These are phyloP conservation scores for Heliamphora pulchella DNA, from an alignment of 179 eudicot species.

Conservation along the genomic window DNA sequence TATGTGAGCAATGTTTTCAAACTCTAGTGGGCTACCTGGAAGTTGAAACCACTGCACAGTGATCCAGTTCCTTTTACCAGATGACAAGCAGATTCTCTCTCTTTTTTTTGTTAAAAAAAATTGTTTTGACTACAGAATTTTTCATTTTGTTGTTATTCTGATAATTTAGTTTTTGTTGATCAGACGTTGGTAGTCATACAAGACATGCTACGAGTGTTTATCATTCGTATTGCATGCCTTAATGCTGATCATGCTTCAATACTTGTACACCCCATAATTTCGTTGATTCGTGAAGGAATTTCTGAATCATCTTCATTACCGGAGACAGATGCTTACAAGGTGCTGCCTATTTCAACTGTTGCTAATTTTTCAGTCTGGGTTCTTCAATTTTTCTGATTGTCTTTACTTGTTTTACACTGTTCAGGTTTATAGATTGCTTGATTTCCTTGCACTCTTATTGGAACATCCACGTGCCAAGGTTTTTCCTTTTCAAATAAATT, in stretches of 20 bases:
- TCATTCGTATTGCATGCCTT: constrained; percentile 68
- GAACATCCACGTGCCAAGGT: constrained; percentile 97
- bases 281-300: constrained; percentile 47
- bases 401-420: constrained; percentile 16
- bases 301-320: constrained; percentile 39
- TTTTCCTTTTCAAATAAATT: background rate
- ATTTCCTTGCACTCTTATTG: constrained; percentile 57
- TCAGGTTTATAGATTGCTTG: constrained; percentile 68
- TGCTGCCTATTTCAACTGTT: constrained; percentile 19
- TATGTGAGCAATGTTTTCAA: background rate
- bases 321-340: constrained; percentile 83
- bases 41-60: background rate
- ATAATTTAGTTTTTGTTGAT: constrained; percentile 6
- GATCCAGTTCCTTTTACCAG: background rate
- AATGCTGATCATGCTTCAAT: constrained; percentile 49
- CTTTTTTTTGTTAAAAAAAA: background rate
- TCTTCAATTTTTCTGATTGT: background rate
- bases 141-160: background rate
- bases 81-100: no score
- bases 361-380: background rate
- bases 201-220: constrained; percentile 87
- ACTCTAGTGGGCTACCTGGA: background rate
- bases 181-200: constrained; percentile 79
- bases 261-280: constrained; percentile 65
- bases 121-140: background rate